Evolutionary conservation across 176 grass and related monocot species (phyloP).

Genomic region (Cenchrus americanus): DNA sequence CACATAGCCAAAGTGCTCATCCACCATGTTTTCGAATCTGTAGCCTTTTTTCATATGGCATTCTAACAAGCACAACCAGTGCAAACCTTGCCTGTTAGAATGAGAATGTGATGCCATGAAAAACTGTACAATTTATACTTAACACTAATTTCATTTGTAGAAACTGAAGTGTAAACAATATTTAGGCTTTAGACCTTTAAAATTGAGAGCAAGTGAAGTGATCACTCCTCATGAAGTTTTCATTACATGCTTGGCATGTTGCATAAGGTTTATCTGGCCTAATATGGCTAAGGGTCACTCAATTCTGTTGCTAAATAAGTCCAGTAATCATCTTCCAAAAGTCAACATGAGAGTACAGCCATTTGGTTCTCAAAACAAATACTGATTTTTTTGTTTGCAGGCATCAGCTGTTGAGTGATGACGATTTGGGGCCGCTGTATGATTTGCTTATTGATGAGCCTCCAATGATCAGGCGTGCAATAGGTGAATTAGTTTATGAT

Average conservation of each 20-base stretch:
- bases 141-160: not conserved
- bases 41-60: constrained; percentile 18
- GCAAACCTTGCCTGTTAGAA: not conserved
- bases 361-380: constrained; percentile 28
- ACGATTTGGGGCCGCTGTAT: constrained; percentile 92
- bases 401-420: constrained; percentile 95
- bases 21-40: not conserved
- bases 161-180: not conserved
- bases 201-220: not conserved
- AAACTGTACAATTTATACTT: not conserved
- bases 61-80: not conserved
- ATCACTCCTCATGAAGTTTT: not conserved
- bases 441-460: constrained; percentile 99
- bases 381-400: constrained; percentile 50
- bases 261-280: not conserved
- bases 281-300: not conserved
- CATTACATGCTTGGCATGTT: not conserved
- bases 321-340: constrained; percentile 9
- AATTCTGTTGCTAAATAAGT: constrained; percentile 21
- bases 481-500: constrained; percentile 98
- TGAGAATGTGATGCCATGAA: not conserved
- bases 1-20: not conserved
- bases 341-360: not conserved
- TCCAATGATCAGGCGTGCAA: constrained; percentile 95
- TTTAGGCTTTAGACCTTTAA: constrained; percentile 4